These are phyloP conservation scores for Bisporella sp. DNA, from an alignment of 2,329 filamentous ascomycete species.

Conservation along the genomic window DNA sequence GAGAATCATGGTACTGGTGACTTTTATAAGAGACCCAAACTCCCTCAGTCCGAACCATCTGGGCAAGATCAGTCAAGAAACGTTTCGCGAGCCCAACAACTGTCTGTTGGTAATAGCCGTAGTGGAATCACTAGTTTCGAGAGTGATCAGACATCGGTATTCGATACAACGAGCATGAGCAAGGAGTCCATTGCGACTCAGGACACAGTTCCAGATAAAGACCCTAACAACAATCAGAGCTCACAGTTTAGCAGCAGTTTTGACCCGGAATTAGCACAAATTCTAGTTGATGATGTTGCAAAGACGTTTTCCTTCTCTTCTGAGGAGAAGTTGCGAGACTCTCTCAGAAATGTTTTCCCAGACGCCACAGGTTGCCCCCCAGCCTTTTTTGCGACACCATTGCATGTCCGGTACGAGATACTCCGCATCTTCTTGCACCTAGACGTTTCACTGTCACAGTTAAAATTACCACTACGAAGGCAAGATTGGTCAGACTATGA, in stretches of 20 bases:
- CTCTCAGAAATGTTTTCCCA: neutral
- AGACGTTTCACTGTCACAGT: conserved; percentile 16
- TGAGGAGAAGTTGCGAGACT: neutral
- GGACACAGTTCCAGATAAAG: neutral
- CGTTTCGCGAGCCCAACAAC: too few relatives aligned
- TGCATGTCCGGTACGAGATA: conserved; percentile 24
- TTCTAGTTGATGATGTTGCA: neutral
- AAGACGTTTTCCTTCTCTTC: neutral
- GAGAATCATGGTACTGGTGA: too few relatives aligned
- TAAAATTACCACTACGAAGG: conserved; percentile 2
- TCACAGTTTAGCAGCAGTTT: neutral
- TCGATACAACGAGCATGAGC: too few relatives aligned
- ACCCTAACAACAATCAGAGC: neutral
- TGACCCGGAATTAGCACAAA: neutral
- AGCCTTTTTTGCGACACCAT: conserved; percentile 9
- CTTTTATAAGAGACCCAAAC: too few relatives aligned
- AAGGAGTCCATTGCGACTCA: neutral
- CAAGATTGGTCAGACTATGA: conserved; percentile 37
- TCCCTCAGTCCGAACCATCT: too few relatives aligned
- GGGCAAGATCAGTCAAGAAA: too few relatives aligned
- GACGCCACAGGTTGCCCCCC: neutral
- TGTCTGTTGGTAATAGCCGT: too few relatives aligned
- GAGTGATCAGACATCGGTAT: too few relatives aligned
- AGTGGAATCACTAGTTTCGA: too few relatives aligned
- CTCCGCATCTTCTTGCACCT: conserved; percentile 22